phyloP scores from a whole-genome alignment of 306 rosid species.

The Inga leiocalycina region DNA sequence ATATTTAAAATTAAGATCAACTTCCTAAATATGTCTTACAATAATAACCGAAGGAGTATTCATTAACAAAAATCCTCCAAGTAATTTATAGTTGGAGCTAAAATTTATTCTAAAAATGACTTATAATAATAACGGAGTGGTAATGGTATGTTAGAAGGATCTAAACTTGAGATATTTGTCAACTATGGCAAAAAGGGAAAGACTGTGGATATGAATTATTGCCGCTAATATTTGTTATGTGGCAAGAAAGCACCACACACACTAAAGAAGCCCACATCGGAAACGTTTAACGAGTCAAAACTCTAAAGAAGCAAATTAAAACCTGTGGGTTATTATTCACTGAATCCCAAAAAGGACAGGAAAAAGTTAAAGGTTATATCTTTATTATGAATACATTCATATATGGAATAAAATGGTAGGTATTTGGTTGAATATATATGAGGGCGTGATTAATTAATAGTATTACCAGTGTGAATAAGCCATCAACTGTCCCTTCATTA shows the following conservation, averaged over 20 bases:
- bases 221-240: neutral
- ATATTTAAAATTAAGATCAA: no score
- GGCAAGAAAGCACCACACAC: neutral
- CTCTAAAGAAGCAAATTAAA: neutral
- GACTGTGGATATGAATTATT: neutral
- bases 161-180: neutral
- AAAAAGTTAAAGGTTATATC: neutral
- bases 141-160: no score
- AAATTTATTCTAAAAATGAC: no score
- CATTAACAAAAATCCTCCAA: no score
- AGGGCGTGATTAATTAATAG: neutral
- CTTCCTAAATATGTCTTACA: no score
- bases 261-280: neutral
- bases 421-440: neutral
- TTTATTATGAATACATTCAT: neutral
- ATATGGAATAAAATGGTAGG: neutral
- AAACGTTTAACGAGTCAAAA: conserved; percentile 16
- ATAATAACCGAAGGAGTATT: no score
- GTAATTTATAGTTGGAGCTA: no score
- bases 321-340: neutral
- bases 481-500: neutral
- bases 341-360: neutral
- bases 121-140: no score
- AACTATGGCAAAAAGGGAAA: neutral
- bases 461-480: neutral